Evolutionary conservation across 176 grass and related monocot genomes (phyloP).

Genomic region (Raddia guianensis): DNA sequence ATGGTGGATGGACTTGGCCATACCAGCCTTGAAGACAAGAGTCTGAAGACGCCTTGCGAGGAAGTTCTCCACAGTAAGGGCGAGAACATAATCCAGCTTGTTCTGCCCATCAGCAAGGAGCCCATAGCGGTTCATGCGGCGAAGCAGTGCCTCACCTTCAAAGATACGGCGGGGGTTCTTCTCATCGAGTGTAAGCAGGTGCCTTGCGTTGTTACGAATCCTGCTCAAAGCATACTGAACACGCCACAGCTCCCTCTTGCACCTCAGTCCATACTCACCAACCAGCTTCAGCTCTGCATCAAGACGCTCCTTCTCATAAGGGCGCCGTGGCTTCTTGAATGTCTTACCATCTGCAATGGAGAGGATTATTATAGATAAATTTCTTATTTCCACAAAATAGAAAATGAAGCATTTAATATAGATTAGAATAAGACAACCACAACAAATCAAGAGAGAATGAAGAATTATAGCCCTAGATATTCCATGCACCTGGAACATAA

Average conservation of each 20-base stretch:
- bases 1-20: slow-evolving; percentile 71
- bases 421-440: not conserved
- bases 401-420: not conserved
- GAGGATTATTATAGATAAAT: not conserved
- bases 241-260: slow-evolving; percentile 50
- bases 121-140: slow-evolving; percentile 50
- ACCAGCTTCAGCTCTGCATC: slow-evolving; percentile 50
- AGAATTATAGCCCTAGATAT: not conserved
- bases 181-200: slow-evolving; percentile 51
- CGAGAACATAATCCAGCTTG: slow-evolving; percentile 59
- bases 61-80: slow-evolving; percentile 56
- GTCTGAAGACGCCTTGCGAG: slow-evolving; percentile 57
- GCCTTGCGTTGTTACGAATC: slow-evolving; percentile 50
- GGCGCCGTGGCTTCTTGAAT: slow-evolving; percentile 43
- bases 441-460: not conserved
- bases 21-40: slow-evolving; percentile 60
- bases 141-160: slow-evolving; percentile 52
- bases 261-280: slow-evolving; percentile 50
- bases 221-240: slow-evolving; percentile 50
- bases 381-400: not conserved
- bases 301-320: slow-evolving; percentile 42
- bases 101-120: slow-evolving; percentile 47
- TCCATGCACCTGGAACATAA: not conserved
- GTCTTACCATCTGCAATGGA: slow-evolving; percentile 43
- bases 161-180: slow-evolving; percentile 49